Base-by-base conservation (phyloP, 352 stramenopile species). In the Elongisporangium undulatum region DNA sequence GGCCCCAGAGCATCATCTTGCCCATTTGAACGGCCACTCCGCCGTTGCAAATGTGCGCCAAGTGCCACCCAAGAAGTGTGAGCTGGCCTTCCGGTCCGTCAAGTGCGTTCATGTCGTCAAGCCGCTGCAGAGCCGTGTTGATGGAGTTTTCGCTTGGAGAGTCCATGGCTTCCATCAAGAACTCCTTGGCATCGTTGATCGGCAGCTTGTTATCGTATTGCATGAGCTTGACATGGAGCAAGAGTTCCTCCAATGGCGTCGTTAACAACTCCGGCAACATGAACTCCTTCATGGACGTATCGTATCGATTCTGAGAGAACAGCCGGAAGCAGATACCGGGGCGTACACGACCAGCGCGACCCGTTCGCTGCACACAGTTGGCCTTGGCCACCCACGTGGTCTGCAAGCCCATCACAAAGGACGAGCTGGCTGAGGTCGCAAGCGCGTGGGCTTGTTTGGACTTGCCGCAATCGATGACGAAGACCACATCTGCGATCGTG, bases 401-500 rank as follows among this genome's bases (percentile, higher is more conserved):
- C 59, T 95, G 81, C 9, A 91, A 56, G 7, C 96, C 76, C 75
- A 97, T 95, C 17, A 96, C 90, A 38, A 97, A 95, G 17, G 84
- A 85, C 15, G 92, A 92, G 45, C 72, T 88, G 9, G 74, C 87
- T 12, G 73, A 85, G 8, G 72, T 72, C 20, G 71, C 78, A 34
- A 92, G 75, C 0, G 72, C 71, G 54, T 90, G 81, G 19, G 75
- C 74, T 51, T 95, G 85, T 64, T 92, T 95, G 0, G 79, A 90
- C 55, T 94, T 95, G 58, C 85, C 85, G 49, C 75, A 92, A 53
- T 95, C 86, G 41, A 95, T 82, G 4, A 95, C 86, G 57, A 97
- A 97, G 10, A 93, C 90, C 22, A 99, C 92, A 59, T 95, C 86
- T 38, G 97, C 92, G n/a, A 99, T 97, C 13, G 97, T 99, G 4